These are phyloP conservation scores for Lindgomyces ingoldianus DNA, from an alignment of 495 filamentous ascomycete genomes.

Conservation along the genomic window DNA sequence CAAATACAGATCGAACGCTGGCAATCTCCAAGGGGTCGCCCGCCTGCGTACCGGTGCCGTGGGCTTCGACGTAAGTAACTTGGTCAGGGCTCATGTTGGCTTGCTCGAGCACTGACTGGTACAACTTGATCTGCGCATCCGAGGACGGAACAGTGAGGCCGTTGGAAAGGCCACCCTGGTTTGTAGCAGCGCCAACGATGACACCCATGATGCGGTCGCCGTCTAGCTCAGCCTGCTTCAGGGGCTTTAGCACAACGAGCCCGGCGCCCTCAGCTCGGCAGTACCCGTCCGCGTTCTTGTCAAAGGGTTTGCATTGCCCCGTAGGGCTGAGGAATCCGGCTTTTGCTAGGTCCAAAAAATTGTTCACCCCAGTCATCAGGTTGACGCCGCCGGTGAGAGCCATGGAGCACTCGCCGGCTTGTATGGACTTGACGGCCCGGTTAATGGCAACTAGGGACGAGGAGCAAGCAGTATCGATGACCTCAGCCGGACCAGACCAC, in stretches of 20 bases:
- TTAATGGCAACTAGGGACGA: slow-evolving; percentile 8
- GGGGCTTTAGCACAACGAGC: slow-evolving; percentile 46
- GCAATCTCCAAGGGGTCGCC: slow-evolving; percentile 7
- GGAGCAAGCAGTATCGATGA: slow-evolving; percentile 17
- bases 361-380: not conserved
- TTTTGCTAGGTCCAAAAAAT: not conserved
- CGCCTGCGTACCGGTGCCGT: slow-evolving; percentile 8
- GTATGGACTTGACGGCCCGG: not conserved
- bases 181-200: slow-evolving; percentile 44
- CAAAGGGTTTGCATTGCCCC: slow-evolving; percentile 12
- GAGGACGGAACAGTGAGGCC: not conserved
- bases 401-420: not conserved
- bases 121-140: not conserved
- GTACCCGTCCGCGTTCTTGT: slow-evolving; percentile 9
- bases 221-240: slow-evolving; percentile 45
- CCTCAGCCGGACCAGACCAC: slow-evolving; percentile 1
- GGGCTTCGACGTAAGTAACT: slow-evolving; percentile 10
- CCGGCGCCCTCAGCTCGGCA: slow-evolving; percentile 9
- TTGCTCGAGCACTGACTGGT: not conserved
- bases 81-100: not conserved
- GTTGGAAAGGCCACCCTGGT: slow-evolving; percentile 18
- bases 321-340: slow-evolving; percentile 10
- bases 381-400: slow-evolving; percentile 9
- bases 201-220: slow-evolving; percentile 52
- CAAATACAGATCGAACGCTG: not conserved